These are phyloP conservation scores for Balansia obtecta DNA, from an alignment of 2,329 filamentous ascomycete species.

Conservation along the genomic window DNA sequence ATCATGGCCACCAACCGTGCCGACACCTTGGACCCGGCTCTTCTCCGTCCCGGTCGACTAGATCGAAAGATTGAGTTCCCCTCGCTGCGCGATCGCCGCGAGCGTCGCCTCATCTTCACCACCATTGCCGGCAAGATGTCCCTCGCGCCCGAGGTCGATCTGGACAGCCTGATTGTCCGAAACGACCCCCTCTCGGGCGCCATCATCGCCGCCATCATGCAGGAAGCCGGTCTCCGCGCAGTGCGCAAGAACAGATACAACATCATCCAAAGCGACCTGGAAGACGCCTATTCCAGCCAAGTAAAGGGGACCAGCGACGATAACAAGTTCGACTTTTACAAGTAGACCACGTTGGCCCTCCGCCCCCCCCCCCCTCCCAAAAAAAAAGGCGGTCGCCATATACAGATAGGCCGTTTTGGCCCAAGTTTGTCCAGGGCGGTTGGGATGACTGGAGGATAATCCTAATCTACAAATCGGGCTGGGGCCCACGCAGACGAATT, in stretches of 20 bases:
- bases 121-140: conserved; percentile 99
- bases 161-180: conserved; percentile 90
- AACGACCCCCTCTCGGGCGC: conserved; percentile 94
- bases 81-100: conserved; percentile 82
- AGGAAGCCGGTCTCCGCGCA: conserved; percentile 87
- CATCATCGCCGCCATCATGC: conserved; percentile 97
- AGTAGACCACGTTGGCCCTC: conserved; percentile 41
- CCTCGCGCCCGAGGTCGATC: conserved; percentile 86
- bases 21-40: conserved; percentile 88
- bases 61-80: conserved; percentile 99
- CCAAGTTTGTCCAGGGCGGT: not conserved
- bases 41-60: conserved; percentile 86
- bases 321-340: conserved; percentile 86
- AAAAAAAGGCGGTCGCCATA: not conserved
- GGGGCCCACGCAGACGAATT: too few species aligned
- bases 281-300: conserved; percentile 94
- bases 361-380: too few species aligned
- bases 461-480: too few species aligned
- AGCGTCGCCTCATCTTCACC: conserved; percentile 89
- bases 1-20: conserved; percentile 99
- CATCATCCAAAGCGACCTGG: conserved; percentile 92
- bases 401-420: not conserved
- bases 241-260: conserved; percentile 98
- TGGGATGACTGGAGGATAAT: not conserved
- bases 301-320: conserved; percentile 66